These are phyloP conservation scores for Arctium minus DNA, from an alignment of 129 eudicot species.

Conservation along the genomic window DNA sequence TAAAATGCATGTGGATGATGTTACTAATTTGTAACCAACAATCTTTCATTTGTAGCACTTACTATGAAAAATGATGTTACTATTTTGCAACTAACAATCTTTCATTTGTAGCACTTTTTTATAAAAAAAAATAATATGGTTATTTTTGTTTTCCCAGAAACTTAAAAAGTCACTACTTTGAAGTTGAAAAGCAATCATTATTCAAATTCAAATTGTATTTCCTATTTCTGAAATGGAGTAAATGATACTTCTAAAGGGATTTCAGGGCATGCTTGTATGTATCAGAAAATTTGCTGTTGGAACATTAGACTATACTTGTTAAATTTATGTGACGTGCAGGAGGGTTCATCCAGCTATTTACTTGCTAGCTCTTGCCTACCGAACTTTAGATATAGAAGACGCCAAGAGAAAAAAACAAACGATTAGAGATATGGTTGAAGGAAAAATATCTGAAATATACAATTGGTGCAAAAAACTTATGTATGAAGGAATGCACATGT, in stretches of 20 bases:
- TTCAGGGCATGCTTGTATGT: not conserved
- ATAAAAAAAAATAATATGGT: not conserved
- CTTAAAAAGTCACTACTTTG: not conserved
- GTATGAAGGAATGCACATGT: slow-evolving; percentile 12
- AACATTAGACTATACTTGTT: not conserved
- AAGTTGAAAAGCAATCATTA: not conserved
- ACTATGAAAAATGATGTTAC: not conserved
- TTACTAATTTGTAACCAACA: not conserved
- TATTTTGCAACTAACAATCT: not conserved
- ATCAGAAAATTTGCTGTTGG: not conserved
- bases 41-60: not conserved
- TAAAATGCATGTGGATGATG: not conserved
- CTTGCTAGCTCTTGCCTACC: slow-evolving; percentile 90
- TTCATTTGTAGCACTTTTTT: not conserved
- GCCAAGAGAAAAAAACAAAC: slow-evolving; percentile 49
- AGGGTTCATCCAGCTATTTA: slow-evolving; percentile 95
- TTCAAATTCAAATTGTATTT: not conserved
- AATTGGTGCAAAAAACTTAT: slow-evolving; percentile 68
- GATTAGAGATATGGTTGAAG: slow-evolving; percentile 41
- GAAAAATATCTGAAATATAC: slow-evolving; percentile 41
- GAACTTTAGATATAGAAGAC: slow-evolving; percentile 89
- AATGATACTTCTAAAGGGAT: not conserved
- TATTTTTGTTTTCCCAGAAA: not conserved
- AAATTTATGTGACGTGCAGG: slow-evolving; percentile 40
- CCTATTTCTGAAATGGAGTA: not conserved